Conservation (phyloP, 1,139 yeast species). For the Geotrichum restrictum region DNA sequence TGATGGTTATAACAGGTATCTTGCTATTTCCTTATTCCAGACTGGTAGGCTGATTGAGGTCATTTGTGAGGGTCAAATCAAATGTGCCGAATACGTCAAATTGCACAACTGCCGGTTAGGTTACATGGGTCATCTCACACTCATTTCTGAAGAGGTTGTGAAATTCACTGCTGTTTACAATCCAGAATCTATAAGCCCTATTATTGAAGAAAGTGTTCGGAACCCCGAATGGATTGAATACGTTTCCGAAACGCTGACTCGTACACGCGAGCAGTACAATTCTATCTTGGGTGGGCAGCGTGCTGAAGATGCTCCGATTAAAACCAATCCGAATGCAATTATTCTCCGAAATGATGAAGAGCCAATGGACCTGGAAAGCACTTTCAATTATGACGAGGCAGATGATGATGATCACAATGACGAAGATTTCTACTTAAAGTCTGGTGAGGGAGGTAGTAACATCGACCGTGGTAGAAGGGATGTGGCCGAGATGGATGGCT, state of each 20-base stretch:
- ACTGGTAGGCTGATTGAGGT: conserved; percentile 72
- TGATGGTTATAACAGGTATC: conserved; percentile 78
- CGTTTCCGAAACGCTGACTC: conserved; percentile 77
- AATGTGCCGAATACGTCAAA: conserved; percentile 65
- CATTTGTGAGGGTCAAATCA: conserved; percentile 76
- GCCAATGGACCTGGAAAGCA: conserved; percentile 46
- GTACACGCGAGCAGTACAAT: conserved; percentile 89
- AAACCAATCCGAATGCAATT: conserved; percentile 33
- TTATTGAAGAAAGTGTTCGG: conserved; percentile 56
- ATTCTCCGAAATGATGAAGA: conserved; percentile 39
- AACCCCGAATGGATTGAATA: conserved; percentile 72
- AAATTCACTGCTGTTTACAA: conserved; percentile 80
- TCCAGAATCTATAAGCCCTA: conserved; percentile 54
- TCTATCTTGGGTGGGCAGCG: conserved; percentile 83
- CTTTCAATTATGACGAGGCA: conserved; percentile 26
- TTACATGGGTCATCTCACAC: conserved; percentile 93
- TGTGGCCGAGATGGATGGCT: conserved; percentile 35
- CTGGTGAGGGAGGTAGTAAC: background rate
- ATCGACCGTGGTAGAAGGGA: background rate
- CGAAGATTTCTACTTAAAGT: background rate
- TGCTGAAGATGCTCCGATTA: conserved; percentile 51
- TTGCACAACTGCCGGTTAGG: conserved; percentile 69
- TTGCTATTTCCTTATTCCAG: conserved; percentile 82
- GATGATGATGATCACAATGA: background rate
- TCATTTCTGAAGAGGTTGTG: conserved; percentile 91